A percentile compares a stretch with the other conserved stretches of the same genome.
These are phyloP conservation scores for Pestalotiopsis sp. DNA, from an alignment of 2,329 filamentous ascomycete species.

Conservation along the genomic window DNA sequence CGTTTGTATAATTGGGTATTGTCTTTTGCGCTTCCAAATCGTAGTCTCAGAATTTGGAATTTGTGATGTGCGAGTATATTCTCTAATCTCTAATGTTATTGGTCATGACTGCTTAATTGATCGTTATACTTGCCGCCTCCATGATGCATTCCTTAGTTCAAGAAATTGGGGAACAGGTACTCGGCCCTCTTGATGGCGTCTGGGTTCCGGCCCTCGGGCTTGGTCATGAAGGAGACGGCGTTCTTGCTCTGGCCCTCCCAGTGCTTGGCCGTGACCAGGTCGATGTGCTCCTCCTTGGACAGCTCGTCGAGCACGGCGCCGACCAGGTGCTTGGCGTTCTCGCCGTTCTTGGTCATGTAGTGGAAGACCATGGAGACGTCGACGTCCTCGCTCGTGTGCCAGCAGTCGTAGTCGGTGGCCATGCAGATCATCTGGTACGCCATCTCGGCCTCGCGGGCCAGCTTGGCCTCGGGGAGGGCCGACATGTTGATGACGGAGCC, in stretches of 20 bases:
- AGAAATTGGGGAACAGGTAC: constrained; percentile 88
- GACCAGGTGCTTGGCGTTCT: constrained; percentile 84
- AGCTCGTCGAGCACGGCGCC: constrained; percentile 86
- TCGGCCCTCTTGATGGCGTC: constrained; percentile 79
- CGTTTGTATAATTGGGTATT: background rate
- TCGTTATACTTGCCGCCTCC: background rate
- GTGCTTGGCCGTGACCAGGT: constrained; percentile 80
- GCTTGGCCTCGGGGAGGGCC: constrained; percentile 89
- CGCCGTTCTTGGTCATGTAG: constrained; percentile 90
- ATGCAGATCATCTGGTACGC: constrained; percentile 99
- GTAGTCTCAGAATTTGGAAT: background rate
- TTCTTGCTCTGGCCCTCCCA: constrained; percentile 76
- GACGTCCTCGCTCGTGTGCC: constrained; percentile 81
- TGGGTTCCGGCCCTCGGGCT: constrained; percentile 69
- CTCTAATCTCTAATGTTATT: background rate
- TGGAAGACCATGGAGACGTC: constrained; percentile 97
- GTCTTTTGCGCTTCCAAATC: background rate
- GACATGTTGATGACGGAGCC: constrained; percentile 99
- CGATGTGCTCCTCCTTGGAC: constrained; percentile 72
- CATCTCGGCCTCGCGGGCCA: constrained; percentile 94
- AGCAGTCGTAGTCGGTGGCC: constrained; percentile 99
- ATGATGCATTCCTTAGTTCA: constrained; percentile 34
- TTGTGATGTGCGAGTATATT: background rate
- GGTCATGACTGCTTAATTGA: background rate
- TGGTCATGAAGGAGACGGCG: constrained; percentile 80